Base-by-base conservation (phyloP, 768 basidiomycete genomes). In the Punctularia strigosozonata region DNA sequence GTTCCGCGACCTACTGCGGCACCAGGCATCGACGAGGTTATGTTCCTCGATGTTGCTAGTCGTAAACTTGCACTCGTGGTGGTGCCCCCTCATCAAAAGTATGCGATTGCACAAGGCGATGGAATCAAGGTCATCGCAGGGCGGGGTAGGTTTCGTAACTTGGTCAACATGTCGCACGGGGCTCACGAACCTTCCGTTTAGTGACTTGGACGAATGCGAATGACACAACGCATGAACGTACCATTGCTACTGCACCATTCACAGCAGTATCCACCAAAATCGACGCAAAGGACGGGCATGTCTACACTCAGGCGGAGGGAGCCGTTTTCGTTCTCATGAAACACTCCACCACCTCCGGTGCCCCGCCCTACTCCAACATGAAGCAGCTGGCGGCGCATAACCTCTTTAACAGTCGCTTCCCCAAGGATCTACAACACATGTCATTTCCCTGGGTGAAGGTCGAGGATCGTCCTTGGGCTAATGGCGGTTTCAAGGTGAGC, bases 381-480 rank as follows among this genome's bases (percentile, higher is more conserved):
- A 26, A 36, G 24, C 38, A 56, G 32, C 41, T 56, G 4, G 36
- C 42, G 22, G 37, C 45, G 12, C 34, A 19, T 19, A 48, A 43
- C 38, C 37, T 40, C 15, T 41, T 54, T 38, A 45, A 45, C 5
- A 6, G 22, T 4, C 35, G 36, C 12, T 39, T 46, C 23, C 38
- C 50, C 6, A 40, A 25, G 8, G 45, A 50, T 19, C 46, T 54
- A 10, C 44, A 38, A n/a, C 26, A 36, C 6, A 44, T 55, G 41
- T 31, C 40, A 6, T 55, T 57, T 42, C 49, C 52, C 8, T 57
- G 45, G 36, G 37, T 51, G 20, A 47, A 50, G 17, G 52, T 52
- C 15, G 46, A 55, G 24, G 34, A 52, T 33, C 49, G 48, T 12
- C 39, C 45, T 7, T 57, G 55, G 55, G 54, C 47, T 13, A 42